Evolutionary conservation across 1,284 basidiomycete genomes (phyloP).

Genomic region (Moesziomyces aphidis): DNA sequence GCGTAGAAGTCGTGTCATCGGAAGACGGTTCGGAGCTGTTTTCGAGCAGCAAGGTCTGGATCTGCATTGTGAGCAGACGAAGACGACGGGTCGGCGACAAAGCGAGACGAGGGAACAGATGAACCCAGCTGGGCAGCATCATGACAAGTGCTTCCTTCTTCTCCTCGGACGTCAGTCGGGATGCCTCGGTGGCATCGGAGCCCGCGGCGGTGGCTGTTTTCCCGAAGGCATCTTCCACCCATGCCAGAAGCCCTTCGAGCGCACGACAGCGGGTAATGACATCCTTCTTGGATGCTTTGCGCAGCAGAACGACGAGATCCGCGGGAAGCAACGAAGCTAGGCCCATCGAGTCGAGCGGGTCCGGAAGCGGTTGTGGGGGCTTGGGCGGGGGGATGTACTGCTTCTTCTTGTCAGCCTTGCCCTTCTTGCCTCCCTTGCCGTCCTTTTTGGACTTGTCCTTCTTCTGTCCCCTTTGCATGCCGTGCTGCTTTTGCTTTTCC

Average conservation of each 20-base stretch:
- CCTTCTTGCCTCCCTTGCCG: slow-evolving; percentile 46
- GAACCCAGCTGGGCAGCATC: slow-evolving; percentile 90
- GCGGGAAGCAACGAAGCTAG: slow-evolving; percentile 73
- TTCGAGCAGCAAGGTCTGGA: slow-evolving; percentile 78
- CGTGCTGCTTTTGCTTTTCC: slow-evolving; percentile 33
- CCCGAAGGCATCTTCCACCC: slow-evolving; percentile 73
- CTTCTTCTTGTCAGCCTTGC: slow-evolving; percentile 61
- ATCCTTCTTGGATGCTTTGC: slow-evolving; percentile 90
- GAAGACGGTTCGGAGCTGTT: slow-evolving; percentile 48
- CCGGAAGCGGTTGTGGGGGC: slow-evolving; percentile 82
- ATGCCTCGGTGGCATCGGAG: slow-evolving; percentile 57
- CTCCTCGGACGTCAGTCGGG: slow-evolving; percentile 35
- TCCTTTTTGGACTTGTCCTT: slow-evolving; percentile 60
- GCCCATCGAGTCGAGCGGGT: slow-evolving; percentile 90
- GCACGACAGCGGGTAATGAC: slow-evolving; percentile 85
- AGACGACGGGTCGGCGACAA: slow-evolving; percentile 84
- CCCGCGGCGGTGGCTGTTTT: slow-evolving; percentile 66
- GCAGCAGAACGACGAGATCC: slow-evolving; percentile 84
- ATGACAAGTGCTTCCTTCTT: slow-evolving; percentile 72
- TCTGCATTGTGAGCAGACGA: slow-evolving; percentile 76
- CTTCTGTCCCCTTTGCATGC: slow-evolving; percentile 54
- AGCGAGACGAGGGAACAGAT: slow-evolving; percentile 85
- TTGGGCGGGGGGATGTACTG: slow-evolving; percentile 64
- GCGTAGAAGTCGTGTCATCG: slow-evolving; percentile 66
- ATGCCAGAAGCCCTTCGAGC: slow-evolving; percentile 83